Conservation (phyloP, 345 rosid species). For the Arabis hirsuta region DNA sequence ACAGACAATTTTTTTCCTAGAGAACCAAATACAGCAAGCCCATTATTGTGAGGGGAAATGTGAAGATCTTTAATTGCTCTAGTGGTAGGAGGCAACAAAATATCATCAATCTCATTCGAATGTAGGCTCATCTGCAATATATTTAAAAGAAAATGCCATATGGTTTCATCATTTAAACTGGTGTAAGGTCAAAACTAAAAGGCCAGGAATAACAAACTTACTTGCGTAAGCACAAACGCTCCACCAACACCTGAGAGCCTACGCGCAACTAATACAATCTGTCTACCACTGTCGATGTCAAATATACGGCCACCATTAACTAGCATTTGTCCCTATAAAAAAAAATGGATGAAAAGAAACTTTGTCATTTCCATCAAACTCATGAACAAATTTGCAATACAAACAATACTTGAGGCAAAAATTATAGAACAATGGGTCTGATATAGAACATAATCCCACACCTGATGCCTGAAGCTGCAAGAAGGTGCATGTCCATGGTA, state of each 20-base stretch:
- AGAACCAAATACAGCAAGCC: conserved; percentile 71
- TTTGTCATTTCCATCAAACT: conserved; percentile 10
- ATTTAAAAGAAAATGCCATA: conserved; percentile 27
- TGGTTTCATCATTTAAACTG: conserved; percentile 31
- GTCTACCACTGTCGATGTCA: conserved; percentile 62
- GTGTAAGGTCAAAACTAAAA: conserved; percentile 7
- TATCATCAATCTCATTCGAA: conserved; percentile 74
- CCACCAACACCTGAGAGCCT: conserved; percentile 66
- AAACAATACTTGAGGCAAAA: not conserved
- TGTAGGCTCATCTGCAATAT: conserved; percentile 64
- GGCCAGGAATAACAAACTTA: conserved; percentile 44
- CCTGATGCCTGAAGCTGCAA: conserved; percentile 61
- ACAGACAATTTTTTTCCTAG: conserved; percentile 79
- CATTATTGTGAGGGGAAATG: conserved; percentile 61
- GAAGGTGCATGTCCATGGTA: conserved; percentile 45
- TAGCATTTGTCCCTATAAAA: conserved; percentile 53
- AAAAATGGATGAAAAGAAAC: conserved; percentile 27
- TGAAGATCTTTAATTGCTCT: conserved; percentile 79
- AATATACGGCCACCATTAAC: conserved; percentile 84
- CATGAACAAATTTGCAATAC: conserved; percentile 3
- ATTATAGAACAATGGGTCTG: not conserved
- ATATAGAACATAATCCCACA: conserved; percentile 35
- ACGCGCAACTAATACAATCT: conserved; percentile 61
- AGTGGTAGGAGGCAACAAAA: conserved; percentile 57
- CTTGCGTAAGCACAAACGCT: conserved; percentile 68